Evolutionary conservation across 1,139 yeast species (phyloP).

Genomic region (Pichia sp.): DNA sequence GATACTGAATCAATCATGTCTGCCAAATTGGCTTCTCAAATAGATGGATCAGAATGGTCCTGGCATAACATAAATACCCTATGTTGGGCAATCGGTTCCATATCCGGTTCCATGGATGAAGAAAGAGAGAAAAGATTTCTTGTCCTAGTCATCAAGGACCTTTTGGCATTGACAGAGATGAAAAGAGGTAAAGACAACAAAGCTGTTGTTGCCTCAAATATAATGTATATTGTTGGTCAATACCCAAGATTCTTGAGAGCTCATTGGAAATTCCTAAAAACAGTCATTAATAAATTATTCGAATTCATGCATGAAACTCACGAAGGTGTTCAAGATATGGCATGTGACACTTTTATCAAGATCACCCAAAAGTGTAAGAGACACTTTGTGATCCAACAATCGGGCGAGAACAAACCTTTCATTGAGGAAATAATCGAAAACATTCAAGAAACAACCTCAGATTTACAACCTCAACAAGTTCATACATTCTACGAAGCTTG

Average conservation of each 20-base stretch:
- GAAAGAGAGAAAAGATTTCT: slow-evolving; percentile 93
- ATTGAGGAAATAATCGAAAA: slow-evolving; percentile 83
- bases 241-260: slow-evolving; percentile 96
- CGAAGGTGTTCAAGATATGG: slow-evolving; percentile 99
- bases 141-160: slow-evolving; percentile 87
- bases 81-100: slow-evolving; percentile 99
- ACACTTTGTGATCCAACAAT: slow-evolving; percentile 86
- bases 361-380: slow-evolving; percentile 92
- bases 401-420: slow-evolving; percentile 86
- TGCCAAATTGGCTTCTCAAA: slow-evolving; percentile 83
- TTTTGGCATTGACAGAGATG: slow-evolving; percentile 87
- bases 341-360: slow-evolving; percentile 96
- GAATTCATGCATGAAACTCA: slow-evolving; percentile 99
- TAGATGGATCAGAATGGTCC: slow-evolving; percentile 97
- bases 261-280: slow-evolving; percentile 95
- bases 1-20: slow-evolving; percentile 95
- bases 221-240: slow-evolving; percentile 99
- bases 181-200: slow-evolving; percentile 96
- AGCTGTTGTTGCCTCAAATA: slow-evolving; percentile 97
- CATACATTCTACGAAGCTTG: slow-evolving; percentile 98
- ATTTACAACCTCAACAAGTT: slow-evolving; percentile 93
- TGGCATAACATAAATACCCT: slow-evolving; percentile 96
- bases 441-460: slow-evolving; percentile 82
- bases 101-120: slow-evolving; percentile 98
- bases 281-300: slow-evolving; percentile 90